phyloP scores from a whole-genome alignment of 1,284 basidiomycete species.

The Leccinum angustisporum region DNA sequence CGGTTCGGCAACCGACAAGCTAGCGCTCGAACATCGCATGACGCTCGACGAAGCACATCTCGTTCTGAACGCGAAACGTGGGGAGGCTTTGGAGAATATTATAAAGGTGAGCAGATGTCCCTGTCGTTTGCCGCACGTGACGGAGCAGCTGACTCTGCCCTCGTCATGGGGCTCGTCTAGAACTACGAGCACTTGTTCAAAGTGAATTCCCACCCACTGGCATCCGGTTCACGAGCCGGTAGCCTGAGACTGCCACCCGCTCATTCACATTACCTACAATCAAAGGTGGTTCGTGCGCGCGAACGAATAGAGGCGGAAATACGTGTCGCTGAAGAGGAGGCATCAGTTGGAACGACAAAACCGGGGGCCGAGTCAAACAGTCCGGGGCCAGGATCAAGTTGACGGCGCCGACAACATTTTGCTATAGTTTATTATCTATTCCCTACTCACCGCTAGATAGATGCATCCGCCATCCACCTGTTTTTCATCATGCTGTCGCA shows the following conservation, averaged over 20 bases:
- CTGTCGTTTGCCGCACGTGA: not conserved
- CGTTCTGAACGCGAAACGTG: constrained; percentile 89
- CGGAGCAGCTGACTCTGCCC: constrained; percentile 4
- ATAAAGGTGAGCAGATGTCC: constrained; percentile 57
- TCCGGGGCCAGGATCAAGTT: constrained; percentile 26
- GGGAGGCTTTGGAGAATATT: constrained; percentile 66
- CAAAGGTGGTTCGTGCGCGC: constrained; percentile 91
- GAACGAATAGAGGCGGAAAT: constrained; percentile 92
- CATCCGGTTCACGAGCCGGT: constrained; percentile 30
- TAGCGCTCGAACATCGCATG: constrained; percentile 88
- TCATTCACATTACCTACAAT: constrained; percentile 95
- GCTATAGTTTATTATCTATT: constrained; percentile 17
- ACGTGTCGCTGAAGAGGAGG: constrained; percentile 42
- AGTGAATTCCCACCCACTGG: constrained; percentile 64
- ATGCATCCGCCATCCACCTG: constrained; percentile 16
- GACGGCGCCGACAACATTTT: constrained; percentile 8
- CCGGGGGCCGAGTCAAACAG: constrained; percentile 21
- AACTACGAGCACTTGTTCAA: constrained; percentile 94
- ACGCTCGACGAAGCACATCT: constrained; percentile 94
- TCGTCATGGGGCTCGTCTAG: constrained; percentile 43
- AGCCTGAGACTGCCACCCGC: no score
- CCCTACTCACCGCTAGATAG: constrained; percentile 20
- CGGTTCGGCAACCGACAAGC: constrained; percentile 69
- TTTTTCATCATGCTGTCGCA: constrained; percentile 15
- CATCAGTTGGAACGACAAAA: constrained; percentile 15